These are phyloP conservation scores for Lenzites betulinus DNA, from an alignment of 768 basidiomycete species.

Conservation along the genomic window DNA sequence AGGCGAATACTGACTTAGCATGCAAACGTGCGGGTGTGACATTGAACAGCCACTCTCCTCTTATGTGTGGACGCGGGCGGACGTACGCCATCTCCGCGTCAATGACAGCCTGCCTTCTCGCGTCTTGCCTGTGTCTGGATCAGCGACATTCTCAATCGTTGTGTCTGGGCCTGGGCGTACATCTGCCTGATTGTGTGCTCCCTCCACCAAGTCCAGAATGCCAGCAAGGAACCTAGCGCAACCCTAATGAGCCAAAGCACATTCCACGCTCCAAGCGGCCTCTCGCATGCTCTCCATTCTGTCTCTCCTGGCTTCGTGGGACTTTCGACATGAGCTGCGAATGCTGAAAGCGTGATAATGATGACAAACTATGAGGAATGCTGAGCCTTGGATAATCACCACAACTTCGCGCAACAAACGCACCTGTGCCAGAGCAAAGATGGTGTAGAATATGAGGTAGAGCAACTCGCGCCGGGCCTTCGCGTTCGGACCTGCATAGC, in stretches of 20 bases:
- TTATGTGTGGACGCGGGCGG: no score
- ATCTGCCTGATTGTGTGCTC: slow-evolving; percentile 25
- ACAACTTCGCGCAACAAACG: slow-evolving; percentile 17
- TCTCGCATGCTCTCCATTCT: slow-evolving; percentile 65
- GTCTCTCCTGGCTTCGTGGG: slow-evolving; percentile 41
- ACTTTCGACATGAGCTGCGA: slow-evolving; percentile 50
- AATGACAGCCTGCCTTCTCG: slow-evolving; percentile 2
- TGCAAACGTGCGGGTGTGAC: slow-evolving; percentile 12
- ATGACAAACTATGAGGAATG: slow-evolving; percentile 45
- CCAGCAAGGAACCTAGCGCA: slow-evolving; percentile 47
- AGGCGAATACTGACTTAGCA: no score
- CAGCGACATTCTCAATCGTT: background rate
- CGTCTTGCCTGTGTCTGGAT: background rate
- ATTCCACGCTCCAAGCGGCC: slow-evolving; percentile 69
- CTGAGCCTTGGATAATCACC: background rate
- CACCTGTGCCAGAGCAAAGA: slow-evolving; percentile 58
- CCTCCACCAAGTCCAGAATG: slow-evolving; percentile 58
- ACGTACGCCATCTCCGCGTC: slow-evolving; percentile 27
- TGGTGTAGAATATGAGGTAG: slow-evolving; percentile 51
- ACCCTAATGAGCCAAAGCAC: slow-evolving; percentile 63
- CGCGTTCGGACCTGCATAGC: slow-evolving; percentile 51
- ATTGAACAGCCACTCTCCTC: background rate
- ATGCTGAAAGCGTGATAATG: slow-evolving; percentile 51
- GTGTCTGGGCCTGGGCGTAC: slow-evolving; percentile 8
- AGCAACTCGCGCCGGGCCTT: slow-evolving; percentile 55